Base-by-base conservation (phyloP, 148 eudicot genomes). In the Chenopodium suecicum region DNA sequence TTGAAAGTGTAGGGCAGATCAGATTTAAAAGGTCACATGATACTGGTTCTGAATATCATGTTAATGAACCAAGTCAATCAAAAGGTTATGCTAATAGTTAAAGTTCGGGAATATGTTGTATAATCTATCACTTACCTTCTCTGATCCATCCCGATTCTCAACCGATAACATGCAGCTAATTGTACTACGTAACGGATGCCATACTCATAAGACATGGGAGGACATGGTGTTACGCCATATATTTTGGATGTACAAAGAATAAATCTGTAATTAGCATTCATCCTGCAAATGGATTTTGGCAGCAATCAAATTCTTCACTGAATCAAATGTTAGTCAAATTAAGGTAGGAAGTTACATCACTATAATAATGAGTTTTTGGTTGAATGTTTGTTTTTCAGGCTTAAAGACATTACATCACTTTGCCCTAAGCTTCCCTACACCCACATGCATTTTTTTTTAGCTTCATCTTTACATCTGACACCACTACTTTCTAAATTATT, bases 331-430 rank as follows among this genome's bases (percentile, higher is more conserved):
- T 70, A 70, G 74, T 70, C n/a, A 20, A 73, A 47, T 65, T 13
- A 56, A 56, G 62, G 7, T 41, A 65, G 81, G 63, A 47, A 13
- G 23, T 78, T 50, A 69, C 66, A 69, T 69, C 73, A 78, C 27
- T 47, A 1, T 20, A 7, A 47, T 48, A 73, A n/a, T 47, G 13
- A 0, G 19, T 27, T 50, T 31, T 16, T 50, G 29, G 74, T 41
- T 44, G 41, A 72, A 17, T 65, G 14, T 50, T 74, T 27, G 20
- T 50, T 74, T 27, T 48, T 4, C 58, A 54, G 74, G 73, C 78
- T 73, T 72, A 67, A 52, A 83, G 85, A 83, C 85, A 83, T 52
- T 78, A 44, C 80, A 84, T 84, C 82, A 84, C 83, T 84, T 84
- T 83, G 64, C 63, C 71, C 73, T 74, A 69, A 73, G 75, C 37